phyloP scores from a whole-genome alignment of 2,329 filamentous ascomycete genomes.

The Xylariaceae sp. region DNA sequence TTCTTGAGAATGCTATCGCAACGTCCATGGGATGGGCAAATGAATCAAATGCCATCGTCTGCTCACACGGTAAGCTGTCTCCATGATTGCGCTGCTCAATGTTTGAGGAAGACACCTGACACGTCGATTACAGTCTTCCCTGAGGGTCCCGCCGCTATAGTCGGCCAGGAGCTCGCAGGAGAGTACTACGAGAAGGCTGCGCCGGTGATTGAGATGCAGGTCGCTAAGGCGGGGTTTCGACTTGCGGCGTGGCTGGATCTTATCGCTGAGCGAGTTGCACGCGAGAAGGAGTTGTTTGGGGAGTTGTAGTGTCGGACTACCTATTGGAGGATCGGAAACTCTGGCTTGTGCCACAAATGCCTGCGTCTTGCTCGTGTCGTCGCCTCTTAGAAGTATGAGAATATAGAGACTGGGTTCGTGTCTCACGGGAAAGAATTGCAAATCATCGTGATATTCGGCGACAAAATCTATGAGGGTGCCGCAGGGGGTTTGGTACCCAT shows the following conservation, averaged over 20 bases:
- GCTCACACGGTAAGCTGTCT: slow-evolving; percentile 51
- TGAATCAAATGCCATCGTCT: slow-evolving; percentile 62
- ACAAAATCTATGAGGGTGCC: no score
- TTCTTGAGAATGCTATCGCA: slow-evolving; percentile 50
- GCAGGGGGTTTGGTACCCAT: no score
- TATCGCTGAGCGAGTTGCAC: slow-evolving; percentile 44
- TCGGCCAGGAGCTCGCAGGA: slow-evolving; percentile 58
- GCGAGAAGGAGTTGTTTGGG: slow-evolving; percentile 18
- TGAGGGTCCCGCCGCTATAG: slow-evolving; percentile 56
- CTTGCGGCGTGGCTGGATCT: slow-evolving; percentile 66
- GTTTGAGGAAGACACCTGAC: slow-evolving; percentile 10
- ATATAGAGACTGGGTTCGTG: no score
- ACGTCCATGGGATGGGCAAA: slow-evolving; percentile 63
- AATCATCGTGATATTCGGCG: no score
- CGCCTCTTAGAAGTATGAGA: no score
- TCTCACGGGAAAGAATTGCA: no score
- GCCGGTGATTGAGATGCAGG: slow-evolving; percentile 62
- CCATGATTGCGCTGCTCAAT: neutral
- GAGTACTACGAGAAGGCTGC: slow-evolving; percentile 63
- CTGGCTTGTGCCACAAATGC: no score
- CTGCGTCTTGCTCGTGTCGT: no score
- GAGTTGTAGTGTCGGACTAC: slow-evolving; percentile 30
- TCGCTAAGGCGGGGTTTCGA: slow-evolving; percentile 67
- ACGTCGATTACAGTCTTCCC: slow-evolving; percentile 51
- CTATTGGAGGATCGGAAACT: no score